A percentile compares a stretch with the other conserved stretches of the same genome.
Evolutionary conservation across 2,329 filamentous ascomycete genomes (phyloP).

Genomic region (Phyllosticta citrichinensis): DNA sequence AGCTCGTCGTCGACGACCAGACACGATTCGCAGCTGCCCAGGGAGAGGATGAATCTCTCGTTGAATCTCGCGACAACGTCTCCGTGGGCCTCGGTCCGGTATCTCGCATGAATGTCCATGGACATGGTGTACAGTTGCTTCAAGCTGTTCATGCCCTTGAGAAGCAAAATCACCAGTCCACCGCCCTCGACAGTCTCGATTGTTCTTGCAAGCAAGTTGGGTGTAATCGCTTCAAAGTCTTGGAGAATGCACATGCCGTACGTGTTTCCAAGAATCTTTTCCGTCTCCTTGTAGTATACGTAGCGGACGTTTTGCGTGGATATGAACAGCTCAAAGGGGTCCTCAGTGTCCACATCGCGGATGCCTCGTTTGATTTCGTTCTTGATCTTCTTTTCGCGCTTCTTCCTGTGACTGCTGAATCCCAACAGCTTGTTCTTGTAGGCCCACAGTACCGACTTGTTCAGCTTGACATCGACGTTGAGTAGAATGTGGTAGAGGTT

Average conservation of each 20-base stretch:
- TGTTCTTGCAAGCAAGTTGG: constrained; percentile 88
- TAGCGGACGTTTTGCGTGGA: constrained; percentile 96
- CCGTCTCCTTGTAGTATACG: constrained; percentile 99
- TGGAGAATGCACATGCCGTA: constrained; percentile 98
- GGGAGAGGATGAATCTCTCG: constrained; percentile 88
- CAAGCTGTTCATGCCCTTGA: constrained; percentile 94
- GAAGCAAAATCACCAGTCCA: constrained; percentile 75
- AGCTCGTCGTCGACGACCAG: constrained; percentile 95
- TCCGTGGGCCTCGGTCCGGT: constrained; percentile 89
- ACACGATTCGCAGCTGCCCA: constrained; percentile 91
- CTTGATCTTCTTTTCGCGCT: constrained; percentile 96
- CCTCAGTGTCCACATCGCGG: constrained; percentile 82
- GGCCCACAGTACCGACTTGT: constrained; percentile 94
- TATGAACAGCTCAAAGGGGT: constrained; percentile 95
- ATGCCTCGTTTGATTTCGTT: constrained; percentile 94
- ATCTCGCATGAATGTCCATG: constrained; percentile 96
- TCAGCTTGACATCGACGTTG: constrained; percentile 79
- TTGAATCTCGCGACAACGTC: constrained; percentile 96
- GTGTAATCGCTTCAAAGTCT: constrained; percentile 94
- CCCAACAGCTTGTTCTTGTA: constrained; percentile 97
- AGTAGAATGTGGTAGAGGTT: constrained; percentile 91
- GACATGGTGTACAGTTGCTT: constrained; percentile 94
- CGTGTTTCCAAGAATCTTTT: constrained; percentile 96
- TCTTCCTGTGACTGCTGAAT: constrained; percentile 90
- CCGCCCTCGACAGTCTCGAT: constrained; percentile 98